Evolutionary conservation across 192 early-diverging fungal species (phyloP), one percentile per base, ranked within the genome.

Genomic region (Backusella morwellensis): DNA sequence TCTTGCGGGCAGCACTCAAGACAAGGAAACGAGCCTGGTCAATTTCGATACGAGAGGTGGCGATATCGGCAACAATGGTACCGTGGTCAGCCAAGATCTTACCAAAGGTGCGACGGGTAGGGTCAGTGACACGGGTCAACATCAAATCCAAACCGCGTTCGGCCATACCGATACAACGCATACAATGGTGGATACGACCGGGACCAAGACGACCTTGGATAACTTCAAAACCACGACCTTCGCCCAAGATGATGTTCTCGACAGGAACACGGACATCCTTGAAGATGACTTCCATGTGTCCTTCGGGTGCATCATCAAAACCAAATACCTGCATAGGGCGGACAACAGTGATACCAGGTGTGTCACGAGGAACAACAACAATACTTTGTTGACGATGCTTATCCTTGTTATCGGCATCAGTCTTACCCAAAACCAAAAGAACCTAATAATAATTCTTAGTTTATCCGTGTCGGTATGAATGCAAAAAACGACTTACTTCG

Each of bases 131-230:
- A 67, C 97, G 92, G 3, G 83, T 76, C 35, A 99, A 76, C 89
- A 96, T 95, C 68, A 90, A 86, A 70, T 96, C 96, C 72, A 99
- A 82, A 14, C 92, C 95, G 76, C 97, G 92, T 82, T 98, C 97
- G 42, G 94, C 96, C 85, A 95, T 89, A 35, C 98, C 98, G 72
- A 99, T 93, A 12, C 91, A 86, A 41, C 97, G 93, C 97, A 98
- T 98, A 85, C 96, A 98, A 86, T 98, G 97, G 89, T 99, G 98
- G 83, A 98, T 96, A 68, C 97, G 93, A n/a, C 94, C 93, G 35
- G 98, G 98, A 6, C 98, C 98, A 38, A 99, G 87, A 6, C 98
- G 88, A 19, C 97, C 98, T 87, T 99, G 98, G 77, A 99, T 94
- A 56, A 99, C 89, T 79, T 99, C 98, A 81, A 99, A 99, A 0